Conservation (phyloP, 177 flowering plant species). For the Vitis hybrid region DNA sequence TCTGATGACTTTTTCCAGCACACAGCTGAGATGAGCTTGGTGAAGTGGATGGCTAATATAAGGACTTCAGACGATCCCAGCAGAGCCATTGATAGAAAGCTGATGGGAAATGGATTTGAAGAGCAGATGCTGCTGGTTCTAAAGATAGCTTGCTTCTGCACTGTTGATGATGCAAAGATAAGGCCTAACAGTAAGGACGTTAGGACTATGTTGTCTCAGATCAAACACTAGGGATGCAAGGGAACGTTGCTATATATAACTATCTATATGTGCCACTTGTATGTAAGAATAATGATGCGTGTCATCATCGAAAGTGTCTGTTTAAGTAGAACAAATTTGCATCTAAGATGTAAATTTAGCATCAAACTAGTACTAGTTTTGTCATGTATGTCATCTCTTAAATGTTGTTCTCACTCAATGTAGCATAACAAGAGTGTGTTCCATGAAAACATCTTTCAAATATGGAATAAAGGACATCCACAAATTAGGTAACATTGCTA, state of each 20-base stretch:
- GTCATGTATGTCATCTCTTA: too few species aligned
- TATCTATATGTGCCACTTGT: background rate
- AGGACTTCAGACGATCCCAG: slow-evolving; percentile 70
- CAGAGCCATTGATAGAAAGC: slow-evolving; percentile 62
- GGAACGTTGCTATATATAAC: too few species aligned
- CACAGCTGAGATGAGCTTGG: slow-evolving; percentile 71
- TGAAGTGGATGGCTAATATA: slow-evolving; percentile 85
- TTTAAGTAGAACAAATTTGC: too few species aligned
- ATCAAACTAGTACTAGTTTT: too few species aligned
- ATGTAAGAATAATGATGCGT: slow-evolving; percentile 2
- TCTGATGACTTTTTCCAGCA: slow-evolving; percentile 74
- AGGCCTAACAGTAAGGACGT: slow-evolving; percentile 89
- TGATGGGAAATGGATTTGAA: slow-evolving; percentile 65
- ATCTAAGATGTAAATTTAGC: too few species aligned
- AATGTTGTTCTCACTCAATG: too few species aligned
- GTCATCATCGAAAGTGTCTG: background rate
- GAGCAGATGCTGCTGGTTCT: slow-evolving; percentile 83
- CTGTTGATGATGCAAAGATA: slow-evolving; percentile 72
- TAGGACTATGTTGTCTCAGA: slow-evolving; percentile 72
- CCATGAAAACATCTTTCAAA: too few species aligned
- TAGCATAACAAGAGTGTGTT: too few species aligned
- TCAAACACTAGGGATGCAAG: slow-evolving; percentile 32
- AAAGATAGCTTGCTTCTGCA: slow-evolving; percentile 93
- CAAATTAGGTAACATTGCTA: too few species aligned
- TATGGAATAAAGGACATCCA: too few species aligned